phyloP scores from a whole-genome alignment of 2,329 filamentous ascomycete genomes.

The Ceratocystis huliohia region DNA sequence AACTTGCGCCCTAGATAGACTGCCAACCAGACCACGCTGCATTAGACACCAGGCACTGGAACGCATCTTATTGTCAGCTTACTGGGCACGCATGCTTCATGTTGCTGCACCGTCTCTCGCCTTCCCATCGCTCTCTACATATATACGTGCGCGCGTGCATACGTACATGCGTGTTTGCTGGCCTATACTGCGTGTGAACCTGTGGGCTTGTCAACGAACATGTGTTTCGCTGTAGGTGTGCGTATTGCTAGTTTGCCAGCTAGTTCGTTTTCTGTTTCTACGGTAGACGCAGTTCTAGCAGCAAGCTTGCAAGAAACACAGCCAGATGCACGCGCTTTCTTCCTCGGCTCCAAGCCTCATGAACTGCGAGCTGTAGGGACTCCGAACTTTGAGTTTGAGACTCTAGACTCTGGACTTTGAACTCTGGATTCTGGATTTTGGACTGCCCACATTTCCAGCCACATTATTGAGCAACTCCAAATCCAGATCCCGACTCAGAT shows the following conservation, averaged over 20 bases:
- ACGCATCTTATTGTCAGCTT: background rate
- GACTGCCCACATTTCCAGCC: background rate
- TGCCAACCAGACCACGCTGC: background rate
- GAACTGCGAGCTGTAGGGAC: background rate
- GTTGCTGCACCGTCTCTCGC: background rate
- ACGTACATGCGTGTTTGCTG: slow-evolving; percentile 2
- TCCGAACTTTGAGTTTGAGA: background rate
- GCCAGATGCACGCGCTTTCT: background rate
- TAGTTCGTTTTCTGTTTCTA: background rate
- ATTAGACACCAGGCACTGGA: background rate
- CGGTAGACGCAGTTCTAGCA: background rate
- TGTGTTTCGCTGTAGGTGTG: background rate
- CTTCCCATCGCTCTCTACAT: background rate
- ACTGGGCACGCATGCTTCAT: slow-evolving; percentile 4
- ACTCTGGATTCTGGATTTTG: background rate
- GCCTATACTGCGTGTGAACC: background rate
- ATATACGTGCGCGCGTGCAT: background rate
- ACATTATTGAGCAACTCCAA: background rate
- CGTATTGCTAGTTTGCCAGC: background rate
- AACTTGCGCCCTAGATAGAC: too few relatives aligned
- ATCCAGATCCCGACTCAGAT: too few relatives aligned
- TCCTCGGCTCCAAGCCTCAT: background rate
- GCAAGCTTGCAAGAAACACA: background rate
- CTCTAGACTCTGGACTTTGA: background rate
- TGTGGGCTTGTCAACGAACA: background rate